Evolutionary conservation across 139 green algal genomes (phyloP).

Genomic region (Eudorina sp.): DNA sequence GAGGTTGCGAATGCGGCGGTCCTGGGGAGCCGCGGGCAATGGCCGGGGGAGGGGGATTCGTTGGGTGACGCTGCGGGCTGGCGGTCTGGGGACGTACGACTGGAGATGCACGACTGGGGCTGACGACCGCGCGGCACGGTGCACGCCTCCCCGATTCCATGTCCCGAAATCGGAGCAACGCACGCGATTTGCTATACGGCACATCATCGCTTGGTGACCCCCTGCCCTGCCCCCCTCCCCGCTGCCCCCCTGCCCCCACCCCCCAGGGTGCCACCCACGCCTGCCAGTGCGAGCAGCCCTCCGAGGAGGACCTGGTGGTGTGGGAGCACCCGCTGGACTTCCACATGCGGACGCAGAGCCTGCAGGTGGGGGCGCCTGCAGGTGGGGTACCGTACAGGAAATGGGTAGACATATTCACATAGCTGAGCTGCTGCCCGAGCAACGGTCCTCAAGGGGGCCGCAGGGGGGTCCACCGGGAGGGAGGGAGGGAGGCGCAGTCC

Average conservation of each 20-base stretch:
- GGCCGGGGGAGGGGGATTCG: not conserved
- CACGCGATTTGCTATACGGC: no score
- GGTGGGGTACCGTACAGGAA: no score
- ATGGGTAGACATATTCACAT: not conserved
- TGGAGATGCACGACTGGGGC: no score
- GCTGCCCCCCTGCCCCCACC: not conserved
- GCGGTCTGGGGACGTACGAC: no score
- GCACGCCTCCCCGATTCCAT: no score
- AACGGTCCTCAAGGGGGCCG: not conserved
- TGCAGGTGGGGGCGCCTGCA: constrained; percentile 57
- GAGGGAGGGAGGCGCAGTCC: not conserved
- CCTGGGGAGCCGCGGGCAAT: not conserved
- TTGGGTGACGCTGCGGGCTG: no score
- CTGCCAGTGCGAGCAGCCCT: not conserved
- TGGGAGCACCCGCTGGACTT: constrained; percentile 61
- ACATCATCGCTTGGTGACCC: not conserved
- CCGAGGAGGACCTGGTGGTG: constrained; percentile 50
- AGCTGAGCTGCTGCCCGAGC: not conserved
- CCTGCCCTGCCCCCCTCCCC: not conserved
- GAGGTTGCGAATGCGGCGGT: not conserved
- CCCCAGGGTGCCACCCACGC: constrained; percentile 46
- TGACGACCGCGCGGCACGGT: no score
- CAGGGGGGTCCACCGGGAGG: not conserved
- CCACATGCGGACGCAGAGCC: constrained; percentile 54
- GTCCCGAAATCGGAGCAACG: not conserved